Base-by-base conservation (phyloP, 805 yeast species). In the Myxozyma lipomycoides region DNA sequence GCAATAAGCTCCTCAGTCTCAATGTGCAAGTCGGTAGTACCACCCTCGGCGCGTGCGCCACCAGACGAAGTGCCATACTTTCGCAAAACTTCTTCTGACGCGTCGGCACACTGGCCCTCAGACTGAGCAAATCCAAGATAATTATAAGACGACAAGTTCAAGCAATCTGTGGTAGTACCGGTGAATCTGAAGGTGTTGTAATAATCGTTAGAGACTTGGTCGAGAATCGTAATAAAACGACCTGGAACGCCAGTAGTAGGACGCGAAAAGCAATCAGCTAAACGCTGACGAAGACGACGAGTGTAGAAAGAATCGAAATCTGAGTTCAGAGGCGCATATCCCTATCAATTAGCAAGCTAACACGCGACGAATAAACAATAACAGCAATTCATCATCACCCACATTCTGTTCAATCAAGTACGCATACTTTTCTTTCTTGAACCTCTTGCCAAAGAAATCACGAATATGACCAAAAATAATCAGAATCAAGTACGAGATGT, bases 201-300 rank as follows among this genome's bases (percentile, higher is more conserved):
- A 62, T 78, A 78, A 59, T 84, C 83, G 41, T 76, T 74, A n/a
- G 89, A 76, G 28, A 73, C 70, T 61, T 98, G 80, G 62, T 88
- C 90, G 62, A 84, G 82, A 62, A 95, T 83, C 51, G 82, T 78
- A 61, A 91, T 82, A 63, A 75, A 83, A 67, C 99, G 81, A 24
- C 99, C 99, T 1, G 99, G 98, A 19, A 91, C 98, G 45, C 97
- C 98, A 52, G 86, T 84, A n/a, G 95, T 87, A 39, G 96, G 96
- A 66, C 96, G 81, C 1, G 95, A 87, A 68, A 93, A 93, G 69
- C 96, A 88, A 70, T 91, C 98, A 66, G 86, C 95, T 52, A 93
- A 79, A 69, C 96, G 84, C 61, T 78, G 79, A 67, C 93, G 90
- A 75, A 93, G 78, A 63, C 98, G 82, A 62, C 99, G 83, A 39